phyloP scores from a whole-genome alignment of 2,329 filamentous ascomycete genomes.

The Neopestalotiopsis sp. region DNA sequence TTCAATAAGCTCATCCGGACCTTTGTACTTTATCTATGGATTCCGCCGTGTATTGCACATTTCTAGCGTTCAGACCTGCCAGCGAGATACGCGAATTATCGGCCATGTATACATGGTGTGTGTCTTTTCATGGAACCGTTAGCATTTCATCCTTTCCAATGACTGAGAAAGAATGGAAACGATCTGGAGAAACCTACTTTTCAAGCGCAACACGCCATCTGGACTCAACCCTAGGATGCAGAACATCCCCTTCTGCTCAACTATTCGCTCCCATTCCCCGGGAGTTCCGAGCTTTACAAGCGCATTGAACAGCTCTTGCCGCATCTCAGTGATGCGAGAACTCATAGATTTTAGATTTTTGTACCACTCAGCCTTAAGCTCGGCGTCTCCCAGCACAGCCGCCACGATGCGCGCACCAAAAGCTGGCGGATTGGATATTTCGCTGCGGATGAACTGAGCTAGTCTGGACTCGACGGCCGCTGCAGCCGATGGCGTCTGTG shows the following conservation, averaged over 20 bases:
- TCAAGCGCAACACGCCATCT: too few relatives aligned
- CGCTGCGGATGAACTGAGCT: slow-evolving; percentile 37
- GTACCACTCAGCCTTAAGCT: slow-evolving; percentile 37
- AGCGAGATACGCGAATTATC: slow-evolving; percentile 43
- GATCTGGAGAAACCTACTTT: too few relatives aligned
- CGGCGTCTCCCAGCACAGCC: slow-evolving; percentile 34
- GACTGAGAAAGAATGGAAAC: too few relatives aligned
- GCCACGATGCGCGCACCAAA: slow-evolving; percentile 41
- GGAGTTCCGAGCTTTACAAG: slow-evolving; percentile 37
- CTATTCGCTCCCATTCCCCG: slow-evolving; percentile 42
- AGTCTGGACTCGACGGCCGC: slow-evolving; percentile 33
- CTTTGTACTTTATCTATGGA: too few relatives aligned
- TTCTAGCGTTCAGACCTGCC: slow-evolving; percentile 42
- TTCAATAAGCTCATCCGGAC: too few relatives aligned
- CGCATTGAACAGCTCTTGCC: slow-evolving; percentile 38
- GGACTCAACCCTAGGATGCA: neutral
- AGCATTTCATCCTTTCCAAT: too few relatives aligned
- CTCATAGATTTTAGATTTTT: slow-evolving; percentile 43
- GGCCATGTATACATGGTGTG: slow-evolving; percentile 45
- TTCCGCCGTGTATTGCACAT: slow-evolving; percentile 31
- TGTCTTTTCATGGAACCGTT: slow-evolving; percentile 24
- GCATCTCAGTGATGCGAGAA: slow-evolving; percentile 39
- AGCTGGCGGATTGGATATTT: slow-evolving; percentile 40
- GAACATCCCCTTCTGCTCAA: slow-evolving; percentile 46
- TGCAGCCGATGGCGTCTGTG: slow-evolving; percentile 21